Conservation (phyloP, 345 rosid species). For the Dipteronia dyeriana region DNA sequence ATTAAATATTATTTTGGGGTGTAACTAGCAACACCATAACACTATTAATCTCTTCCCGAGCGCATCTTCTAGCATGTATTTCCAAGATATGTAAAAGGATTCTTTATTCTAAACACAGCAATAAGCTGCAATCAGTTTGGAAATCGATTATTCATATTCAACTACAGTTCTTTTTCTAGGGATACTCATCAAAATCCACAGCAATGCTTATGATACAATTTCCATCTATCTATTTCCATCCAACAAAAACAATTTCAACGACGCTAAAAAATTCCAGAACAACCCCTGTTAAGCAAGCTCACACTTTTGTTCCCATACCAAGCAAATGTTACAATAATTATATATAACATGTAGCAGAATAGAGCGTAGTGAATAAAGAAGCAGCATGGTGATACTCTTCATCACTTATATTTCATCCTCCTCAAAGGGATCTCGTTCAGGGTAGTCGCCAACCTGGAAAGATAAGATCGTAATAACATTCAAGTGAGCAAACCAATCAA, state of each 20-base stretch:
- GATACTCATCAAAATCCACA: not conserved
- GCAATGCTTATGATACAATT: not conserved
- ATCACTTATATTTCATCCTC: constrained; percentile 69
- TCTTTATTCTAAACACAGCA: no score
- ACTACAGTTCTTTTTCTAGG: no score
- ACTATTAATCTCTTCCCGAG: no score
- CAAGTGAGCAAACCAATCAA: not conserved
- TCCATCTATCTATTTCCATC: not conserved
- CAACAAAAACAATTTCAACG: not conserved
- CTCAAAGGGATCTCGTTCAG: constrained; percentile 82
- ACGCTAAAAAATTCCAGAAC: no score
- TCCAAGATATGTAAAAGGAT: no score
- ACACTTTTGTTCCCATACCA: not conserved
- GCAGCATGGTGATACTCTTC: not conserved
- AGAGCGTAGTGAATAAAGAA: not conserved
- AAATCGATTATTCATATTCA: no score
- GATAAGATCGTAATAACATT: not conserved
- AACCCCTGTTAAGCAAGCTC: not conserved
- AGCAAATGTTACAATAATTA: not conserved
- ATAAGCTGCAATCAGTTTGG: no score
- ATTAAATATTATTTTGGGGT: no score
- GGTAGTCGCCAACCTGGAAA: constrained; percentile 84
- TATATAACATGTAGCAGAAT: not conserved
- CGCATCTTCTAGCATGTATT: no score
- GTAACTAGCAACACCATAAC: no score